Percentiles rank a stretch among this genome's conserved stretches.
phyloP scores from a whole-genome alignment of 768 basidiomycete species.

The Dictyophora rubrovolvata region DNA sequence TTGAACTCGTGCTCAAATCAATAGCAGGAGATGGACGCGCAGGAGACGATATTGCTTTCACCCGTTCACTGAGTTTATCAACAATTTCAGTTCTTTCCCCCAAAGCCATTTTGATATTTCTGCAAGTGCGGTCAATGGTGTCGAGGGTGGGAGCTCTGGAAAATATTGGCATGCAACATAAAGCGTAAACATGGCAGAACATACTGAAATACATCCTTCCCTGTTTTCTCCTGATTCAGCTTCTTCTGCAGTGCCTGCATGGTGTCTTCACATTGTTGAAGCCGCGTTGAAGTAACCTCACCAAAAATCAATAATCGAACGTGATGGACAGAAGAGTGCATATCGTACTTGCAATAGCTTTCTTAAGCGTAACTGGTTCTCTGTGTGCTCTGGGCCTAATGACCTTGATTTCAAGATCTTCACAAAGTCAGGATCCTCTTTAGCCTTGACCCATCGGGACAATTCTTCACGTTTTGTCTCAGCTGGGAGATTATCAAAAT shows the following conservation, averaged over 20 bases:
- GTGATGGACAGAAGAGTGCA: background rate
- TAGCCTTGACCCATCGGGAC: conserved; percentile 65
- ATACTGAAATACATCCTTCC: conserved; percentile 54
- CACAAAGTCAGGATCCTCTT: conserved; percentile 67
- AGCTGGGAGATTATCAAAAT: conserved; percentile 33
- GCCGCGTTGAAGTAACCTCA: conserved; percentile 59
- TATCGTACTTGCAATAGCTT: conserved; percentile 55
- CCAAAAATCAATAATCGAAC: conserved; percentile 5
- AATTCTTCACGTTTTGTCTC: conserved; percentile 79
- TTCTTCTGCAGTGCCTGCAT: conserved; percentile 62
- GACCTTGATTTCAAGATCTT: conserved; percentile 63
- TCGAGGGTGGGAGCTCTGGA: conserved; percentile 75
- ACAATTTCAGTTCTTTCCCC: conserved; percentile 51
- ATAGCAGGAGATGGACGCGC: background rate
- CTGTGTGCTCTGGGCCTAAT: conserved; percentile 83
- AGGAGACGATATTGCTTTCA: conserved; percentile 29
- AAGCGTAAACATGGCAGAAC: conserved; percentile 15
- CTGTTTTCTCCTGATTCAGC: conserved; percentile 49
- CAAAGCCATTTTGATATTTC: conserved; percentile 72
- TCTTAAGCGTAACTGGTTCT: conserved; percentile 69
- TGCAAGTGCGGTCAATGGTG: conserved; percentile 72
- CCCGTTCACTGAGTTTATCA: conserved; percentile 37
- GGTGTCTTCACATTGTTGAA: conserved; percentile 72
- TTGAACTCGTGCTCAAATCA: background rate
- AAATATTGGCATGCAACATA: background rate